Conservation (phyloP, 1,139 yeast species). For the Geotrichum candidum region DNA sequence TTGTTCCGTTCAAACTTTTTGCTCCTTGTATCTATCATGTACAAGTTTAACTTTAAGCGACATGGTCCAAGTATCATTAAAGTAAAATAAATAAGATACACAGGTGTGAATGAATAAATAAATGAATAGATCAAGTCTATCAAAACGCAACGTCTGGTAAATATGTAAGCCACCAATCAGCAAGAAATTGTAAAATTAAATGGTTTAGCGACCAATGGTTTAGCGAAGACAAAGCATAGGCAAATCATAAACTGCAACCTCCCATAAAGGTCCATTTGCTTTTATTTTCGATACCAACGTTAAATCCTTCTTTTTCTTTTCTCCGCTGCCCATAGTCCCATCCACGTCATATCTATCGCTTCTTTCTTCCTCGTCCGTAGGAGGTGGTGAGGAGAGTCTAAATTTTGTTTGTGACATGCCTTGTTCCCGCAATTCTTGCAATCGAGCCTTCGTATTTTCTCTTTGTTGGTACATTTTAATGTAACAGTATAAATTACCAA, state of each 20-base stretch:
- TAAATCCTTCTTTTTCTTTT: not conserved
- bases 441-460: not conserved
- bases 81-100: not conserved
- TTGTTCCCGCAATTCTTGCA: not conserved
- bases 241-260: not conserved
- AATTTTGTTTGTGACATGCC: not conserved
- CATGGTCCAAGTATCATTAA: too few species aligned
- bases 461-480: not conserved
- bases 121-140: not conserved
- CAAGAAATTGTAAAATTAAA: not conserved
- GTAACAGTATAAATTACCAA: not conserved
- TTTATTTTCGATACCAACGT: not conserved
- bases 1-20: too few species aligned
- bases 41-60: too few species aligned
- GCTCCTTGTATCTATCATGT: too few species aligned
- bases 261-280: not conserved
- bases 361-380: not conserved
- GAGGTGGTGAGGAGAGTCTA: not conserved
- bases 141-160: not conserved
- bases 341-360: not conserved
- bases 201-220: not conserved
- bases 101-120: not conserved
- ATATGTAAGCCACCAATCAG: not conserved
- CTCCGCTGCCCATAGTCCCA: not conserved
- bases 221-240: not conserved